Evolutionary conservation across 1,284 basidiomycete species (phyloP), one percentile per base, ranked within the genome.

Genomic region (Phaffia rhodozyma): DNA sequence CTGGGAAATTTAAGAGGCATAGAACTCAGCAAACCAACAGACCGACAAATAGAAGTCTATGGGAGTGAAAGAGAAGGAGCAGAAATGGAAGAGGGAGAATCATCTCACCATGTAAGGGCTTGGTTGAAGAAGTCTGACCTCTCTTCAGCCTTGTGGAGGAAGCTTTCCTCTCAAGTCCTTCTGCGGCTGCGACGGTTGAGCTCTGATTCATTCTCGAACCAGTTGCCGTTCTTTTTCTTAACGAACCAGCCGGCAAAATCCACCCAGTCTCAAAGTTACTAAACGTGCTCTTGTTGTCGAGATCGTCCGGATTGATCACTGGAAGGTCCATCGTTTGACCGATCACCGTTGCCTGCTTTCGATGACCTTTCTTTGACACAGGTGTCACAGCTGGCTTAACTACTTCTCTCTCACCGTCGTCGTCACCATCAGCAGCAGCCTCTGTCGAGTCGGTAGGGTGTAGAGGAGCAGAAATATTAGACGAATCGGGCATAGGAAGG

Each of bases 231-330:
- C 61, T 55, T 18, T 57, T 32, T 50, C 62, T 21, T 21, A 27
- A 53, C 25, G 57, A 58, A 11, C 86, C 88, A 11, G 83, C 78
- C 11, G 90, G 88, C 21, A 94, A 76, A 21, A 94, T 89, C 91
- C 91, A 96, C 1, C 91, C 91, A 25, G 80, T 78, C 68, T 96
- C 85, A 76, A 94, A 96, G 75, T 86, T 78, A 71, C 79, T 82
- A 79, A 94, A 96, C 49, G 86, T 86, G 62, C 83, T 82, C 67
- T 82, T 80, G 55, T 81, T 79, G 70, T 86, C 86, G 27, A 96
- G 83, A 51, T 84, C 78, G 7, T 84, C 79, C 3, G 90, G 84
- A 1, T 73, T 67, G 80, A 62, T 72, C 72, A 23, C 52, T 53
- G 25, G 52, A 16, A 32, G 52, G 25, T 53, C 52, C 52, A 43